A percentile compares a stretch with the other conserved stretches of the same genome.
Evolutionary conservation across 441 rosid species (phyloP).

Genomic region (Flueggea neowawraea): DNA sequence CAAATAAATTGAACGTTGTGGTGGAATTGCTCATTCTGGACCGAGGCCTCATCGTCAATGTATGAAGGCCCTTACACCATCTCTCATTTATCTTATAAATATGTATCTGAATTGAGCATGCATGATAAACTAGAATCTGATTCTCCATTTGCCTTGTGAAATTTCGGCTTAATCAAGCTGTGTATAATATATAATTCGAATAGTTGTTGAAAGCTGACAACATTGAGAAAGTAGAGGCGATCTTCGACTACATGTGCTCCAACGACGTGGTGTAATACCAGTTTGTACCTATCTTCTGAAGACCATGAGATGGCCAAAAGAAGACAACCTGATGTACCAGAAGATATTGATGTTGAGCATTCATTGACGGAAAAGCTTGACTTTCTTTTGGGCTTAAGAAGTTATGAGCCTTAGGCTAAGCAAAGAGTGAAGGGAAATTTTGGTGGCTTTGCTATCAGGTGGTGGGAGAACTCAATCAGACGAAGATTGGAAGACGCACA

Average conservation of each 20-base stretch:
- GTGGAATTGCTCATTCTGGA: constrained; percentile 69
- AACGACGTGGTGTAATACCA: constrained; percentile 57
- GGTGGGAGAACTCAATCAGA: constrained; percentile 69
- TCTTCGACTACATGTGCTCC: constrained; percentile 51
- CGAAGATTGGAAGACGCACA: constrained; percentile 50
- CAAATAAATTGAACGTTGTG: constrained; percentile 46
- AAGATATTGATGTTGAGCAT: constrained; percentile 59
- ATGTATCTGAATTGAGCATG: constrained; percentile 58
- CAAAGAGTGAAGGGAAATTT: constrained; percentile 73
- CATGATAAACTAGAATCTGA: constrained; percentile 48
- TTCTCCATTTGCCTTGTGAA: constrained; percentile 60
- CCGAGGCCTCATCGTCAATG: constrained; percentile 49
- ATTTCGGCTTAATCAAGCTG: constrained; percentile 46
- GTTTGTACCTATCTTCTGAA: constrained; percentile 60
- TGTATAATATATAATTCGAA: constrained; percentile 67
- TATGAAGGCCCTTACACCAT: constrained; percentile 63
- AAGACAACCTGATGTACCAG: too few species aligned
- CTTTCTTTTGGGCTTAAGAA: constrained; percentile 45
- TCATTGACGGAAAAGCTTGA: constrained; percentile 63
- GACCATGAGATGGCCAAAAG: constrained; percentile 54
- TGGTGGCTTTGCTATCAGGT: constrained; percentile 86
- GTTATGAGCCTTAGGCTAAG: constrained; percentile 56
- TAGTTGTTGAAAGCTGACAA: constrained; percentile 56
- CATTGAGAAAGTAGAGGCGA: too few species aligned
- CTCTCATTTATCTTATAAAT: constrained; percentile 47